These are phyloP conservation scores for Tricholoma saponaceum DNA, from an alignment of 768 basidiomycete genomes.

Conservation along the genomic window DNA sequence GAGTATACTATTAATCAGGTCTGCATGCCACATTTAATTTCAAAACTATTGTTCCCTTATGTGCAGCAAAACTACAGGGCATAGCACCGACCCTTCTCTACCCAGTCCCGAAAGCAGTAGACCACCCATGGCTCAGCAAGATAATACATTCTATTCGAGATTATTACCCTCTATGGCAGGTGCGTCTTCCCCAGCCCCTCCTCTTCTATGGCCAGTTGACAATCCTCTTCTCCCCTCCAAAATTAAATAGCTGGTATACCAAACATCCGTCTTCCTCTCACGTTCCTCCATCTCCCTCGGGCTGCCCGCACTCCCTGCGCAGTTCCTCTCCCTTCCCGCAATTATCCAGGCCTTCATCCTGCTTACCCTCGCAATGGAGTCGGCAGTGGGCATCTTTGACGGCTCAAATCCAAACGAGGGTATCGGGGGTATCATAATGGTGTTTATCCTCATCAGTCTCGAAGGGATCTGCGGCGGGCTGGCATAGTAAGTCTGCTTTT, in stretches of 20 bases:
- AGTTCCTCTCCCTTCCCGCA: slow-evolving; percentile 70
- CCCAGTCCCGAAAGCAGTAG: slow-evolving; percentile 54
- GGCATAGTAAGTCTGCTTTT: slow-evolving; percentile 65
- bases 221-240: not conserved
- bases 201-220: not conserved
- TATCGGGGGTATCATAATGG: slow-evolving; percentile 50
- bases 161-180: slow-evolving; percentile 85
- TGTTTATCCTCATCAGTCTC: slow-evolving; percentile 74
- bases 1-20: slow-evolving; percentile 12
- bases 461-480: slow-evolving; percentile 93
- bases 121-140: slow-evolving; percentile 48
- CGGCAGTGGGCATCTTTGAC: slow-evolving; percentile 61
- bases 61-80: slow-evolving; percentile 37
- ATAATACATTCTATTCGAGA: slow-evolving; percentile 73
- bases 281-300: slow-evolving; percentile 88
- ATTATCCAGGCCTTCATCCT: slow-evolving; percentile 70
- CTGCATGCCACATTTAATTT: not conserved
- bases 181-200: slow-evolving; percentile 19
- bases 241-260: slow-evolving; percentile 65
- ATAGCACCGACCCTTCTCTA: slow-evolving; percentile 77
- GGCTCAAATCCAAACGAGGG: slow-evolving; percentile 29
- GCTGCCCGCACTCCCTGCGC: slow-evolving; percentile 69
- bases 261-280: slow-evolving; percentile 89
- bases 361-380: slow-evolving; percentile 56
- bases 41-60: not conserved